These are phyloP conservation scores for Aureobasidium sp. DNA, from an alignment of 2,329 filamentous ascomycete species.

Conservation along the genomic window DNA sequence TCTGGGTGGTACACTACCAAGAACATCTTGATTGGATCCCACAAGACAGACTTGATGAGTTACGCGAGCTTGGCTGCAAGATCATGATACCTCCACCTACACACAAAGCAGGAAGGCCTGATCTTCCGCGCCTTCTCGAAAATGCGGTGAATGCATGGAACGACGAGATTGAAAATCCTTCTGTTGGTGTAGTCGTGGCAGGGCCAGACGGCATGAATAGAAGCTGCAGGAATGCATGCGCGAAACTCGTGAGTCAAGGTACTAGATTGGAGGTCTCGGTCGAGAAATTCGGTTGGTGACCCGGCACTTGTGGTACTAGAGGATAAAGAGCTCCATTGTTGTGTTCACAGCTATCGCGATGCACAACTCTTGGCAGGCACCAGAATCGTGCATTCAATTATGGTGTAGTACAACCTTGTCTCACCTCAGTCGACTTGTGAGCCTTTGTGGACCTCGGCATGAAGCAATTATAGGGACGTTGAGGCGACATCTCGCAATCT, in stretches of 20 bases:
- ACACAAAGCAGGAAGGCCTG: conserved; percentile 45
- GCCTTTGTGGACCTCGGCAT: no score
- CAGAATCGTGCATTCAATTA: not conserved
- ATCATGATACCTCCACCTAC: conserved; percentile 51
- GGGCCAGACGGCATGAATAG: conserved; percentile 58
- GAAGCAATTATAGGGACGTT: no score
- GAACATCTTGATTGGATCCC: conserved; percentile 51
- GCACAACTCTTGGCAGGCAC: not conserved
- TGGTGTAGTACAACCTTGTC: not conserved
- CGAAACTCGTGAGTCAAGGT: conserved; percentile 43
- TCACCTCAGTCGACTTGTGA: no score
- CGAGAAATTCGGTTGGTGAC: conserved; percentile 63
- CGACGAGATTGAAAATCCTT: conserved; percentile 22
- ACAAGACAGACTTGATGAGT: conserved; percentile 41
- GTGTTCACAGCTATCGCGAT: not conserved
- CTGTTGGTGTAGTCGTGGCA: conserved; percentile 50
- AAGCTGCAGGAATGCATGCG: conserved; percentile 52
- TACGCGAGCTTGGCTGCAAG: conserved; percentile 44
- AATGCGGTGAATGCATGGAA: conserved; percentile 28
- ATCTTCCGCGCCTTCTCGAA: conserved; percentile 41
- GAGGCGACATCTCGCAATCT: no score
- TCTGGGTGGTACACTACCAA: conserved; percentile 53
- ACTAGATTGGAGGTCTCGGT: conserved; percentile 47
- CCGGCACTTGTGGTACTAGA: not conserved
- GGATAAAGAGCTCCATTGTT: not conserved